These are phyloP conservation scores for Tetracentron sinense DNA, from an alignment of 164 flowering plant genomes.

Conservation along the genomic window DNA sequence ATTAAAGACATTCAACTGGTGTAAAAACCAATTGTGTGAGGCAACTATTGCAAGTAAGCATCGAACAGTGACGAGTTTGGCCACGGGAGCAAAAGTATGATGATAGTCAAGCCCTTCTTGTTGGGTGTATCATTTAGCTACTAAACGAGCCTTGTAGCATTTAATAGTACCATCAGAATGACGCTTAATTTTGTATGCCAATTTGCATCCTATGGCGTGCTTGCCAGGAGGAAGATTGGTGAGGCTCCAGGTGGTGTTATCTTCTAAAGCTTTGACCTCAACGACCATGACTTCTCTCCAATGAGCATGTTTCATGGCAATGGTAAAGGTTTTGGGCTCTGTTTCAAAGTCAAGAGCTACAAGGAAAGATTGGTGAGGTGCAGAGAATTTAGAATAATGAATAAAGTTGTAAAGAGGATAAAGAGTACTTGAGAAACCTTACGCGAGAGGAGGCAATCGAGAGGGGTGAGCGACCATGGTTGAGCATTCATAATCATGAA, in stretches of 20 bases:
- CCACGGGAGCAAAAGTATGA: not conserved
- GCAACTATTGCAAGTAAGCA: not conserved
- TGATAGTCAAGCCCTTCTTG: not conserved
- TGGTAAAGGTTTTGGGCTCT: not conserved
- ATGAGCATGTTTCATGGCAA: not conserved
- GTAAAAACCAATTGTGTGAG: not conserved
- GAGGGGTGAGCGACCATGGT: no score
- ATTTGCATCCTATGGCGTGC: conserved; percentile 2
- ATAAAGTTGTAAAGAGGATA: no score
- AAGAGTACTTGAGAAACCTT: no score
- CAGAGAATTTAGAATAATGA: no score
- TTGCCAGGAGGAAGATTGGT: not conserved
- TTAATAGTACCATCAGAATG: not conserved
- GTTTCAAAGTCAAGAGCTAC: no score
- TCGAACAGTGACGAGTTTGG: not conserved
- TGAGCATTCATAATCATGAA: no score
- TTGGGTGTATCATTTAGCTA: conserved; percentile 1
- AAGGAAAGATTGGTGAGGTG: no score
- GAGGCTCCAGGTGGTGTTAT: not conserved
- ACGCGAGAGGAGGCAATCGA: no score
- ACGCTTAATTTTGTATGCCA: not conserved
- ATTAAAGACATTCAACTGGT: not conserved
- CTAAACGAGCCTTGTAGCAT: not conserved
- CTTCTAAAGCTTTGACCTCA: not conserved
- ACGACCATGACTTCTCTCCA: not conserved